These are phyloP conservation scores for Fraxinus albicans DNA, from an alignment of 305 asterid species.

Conservation along the genomic window DNA sequence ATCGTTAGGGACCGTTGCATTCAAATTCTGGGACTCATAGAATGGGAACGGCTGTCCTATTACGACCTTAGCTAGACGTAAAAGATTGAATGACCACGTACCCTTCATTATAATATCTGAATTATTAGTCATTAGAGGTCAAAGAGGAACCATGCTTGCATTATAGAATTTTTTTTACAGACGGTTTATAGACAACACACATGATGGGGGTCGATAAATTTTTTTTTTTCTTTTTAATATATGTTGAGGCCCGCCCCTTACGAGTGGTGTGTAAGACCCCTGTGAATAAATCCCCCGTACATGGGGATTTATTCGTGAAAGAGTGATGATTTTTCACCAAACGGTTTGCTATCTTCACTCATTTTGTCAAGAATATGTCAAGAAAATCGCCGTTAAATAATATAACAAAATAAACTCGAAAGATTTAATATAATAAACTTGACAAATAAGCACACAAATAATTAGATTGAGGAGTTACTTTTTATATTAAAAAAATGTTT, in stretches of 20 bases:
- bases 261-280: too few species aligned
- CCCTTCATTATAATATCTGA: background rate
- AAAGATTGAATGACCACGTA: background rate
- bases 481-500: background rate
- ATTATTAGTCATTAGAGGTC: background rate
- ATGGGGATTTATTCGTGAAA: background rate
- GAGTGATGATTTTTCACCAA: background rate
- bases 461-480: background rate
- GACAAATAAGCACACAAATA: too few species aligned
- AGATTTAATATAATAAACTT: too few species aligned
- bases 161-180: too few species aligned
- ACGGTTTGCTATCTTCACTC: background rate
- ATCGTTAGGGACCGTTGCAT: background rate
- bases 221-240: too few species aligned
- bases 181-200: too few species aligned
- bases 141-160: too few species aligned
- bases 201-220: too few species aligned
- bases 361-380: background rate
- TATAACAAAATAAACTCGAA: too few species aligned
- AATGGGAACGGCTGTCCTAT: background rate
- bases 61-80: background rate
- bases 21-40: background rate
- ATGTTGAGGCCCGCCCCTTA: too few species aligned
- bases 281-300: too few species aligned
- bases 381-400: background rate